phyloP scores from a whole-genome alignment of 352 stramenopile genomes.

The Thraustochytrium sp. region DNA sequence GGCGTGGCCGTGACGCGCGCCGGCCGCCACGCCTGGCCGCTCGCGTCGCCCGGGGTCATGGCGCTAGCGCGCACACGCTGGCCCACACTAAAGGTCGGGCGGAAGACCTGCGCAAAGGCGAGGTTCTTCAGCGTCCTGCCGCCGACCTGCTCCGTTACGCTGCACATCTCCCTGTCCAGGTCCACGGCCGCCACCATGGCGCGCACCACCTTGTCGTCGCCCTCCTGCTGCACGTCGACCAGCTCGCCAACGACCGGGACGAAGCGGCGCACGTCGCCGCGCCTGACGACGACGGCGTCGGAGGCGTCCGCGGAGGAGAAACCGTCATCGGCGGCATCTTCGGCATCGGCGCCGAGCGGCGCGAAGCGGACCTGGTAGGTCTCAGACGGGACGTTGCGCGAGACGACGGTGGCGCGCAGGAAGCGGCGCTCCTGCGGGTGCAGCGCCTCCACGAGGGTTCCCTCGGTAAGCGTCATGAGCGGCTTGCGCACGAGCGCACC shows the following conservation, averaged over 20 bases:
- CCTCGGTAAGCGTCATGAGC: not conserved
- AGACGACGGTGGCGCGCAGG: not conserved
- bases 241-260: not conserved
- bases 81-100: not conserved
- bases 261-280: not conserved
- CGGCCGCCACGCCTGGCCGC: not conserved
- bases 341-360: not conserved
- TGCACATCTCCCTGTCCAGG: not conserved
- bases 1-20: not conserved
- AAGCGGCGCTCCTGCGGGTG: not conserved
- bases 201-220: not conserved
- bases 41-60: too few species aligned
- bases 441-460: not conserved
- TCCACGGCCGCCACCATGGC: not conserved
- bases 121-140: not conserved
- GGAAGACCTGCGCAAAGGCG: not conserved
- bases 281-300: not conserved
- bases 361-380: not conserved
- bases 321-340: not conserved
- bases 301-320: not conserved
- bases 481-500: not conserved
- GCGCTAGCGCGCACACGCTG: too few species aligned
- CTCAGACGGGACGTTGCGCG: not conserved
- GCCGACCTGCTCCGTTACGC: not conserved
- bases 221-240: not conserved